These are phyloP conservation scores for Candida multigemmis DNA, from an alignment of 805 yeast species.

Conservation along the genomic window DNA sequence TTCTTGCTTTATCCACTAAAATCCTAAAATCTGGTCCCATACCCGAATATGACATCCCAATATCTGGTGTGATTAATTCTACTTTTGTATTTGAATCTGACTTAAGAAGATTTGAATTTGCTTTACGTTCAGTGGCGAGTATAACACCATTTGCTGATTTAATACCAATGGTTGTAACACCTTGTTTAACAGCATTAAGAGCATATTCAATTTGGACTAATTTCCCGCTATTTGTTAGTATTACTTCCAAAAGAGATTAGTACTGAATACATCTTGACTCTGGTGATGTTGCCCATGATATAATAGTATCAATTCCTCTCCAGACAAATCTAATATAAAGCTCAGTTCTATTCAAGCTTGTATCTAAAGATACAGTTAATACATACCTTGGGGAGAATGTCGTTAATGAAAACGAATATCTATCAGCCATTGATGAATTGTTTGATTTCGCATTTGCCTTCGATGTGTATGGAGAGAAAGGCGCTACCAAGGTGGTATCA, in stretches of 20 bases:
- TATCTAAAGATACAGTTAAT: too few species aligned
- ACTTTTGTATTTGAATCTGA: constrained; percentile 71
- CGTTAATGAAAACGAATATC: constrained; percentile 94
- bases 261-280: too few species aligned
- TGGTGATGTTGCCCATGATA: not conserved
- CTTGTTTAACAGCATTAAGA: constrained; percentile 92
- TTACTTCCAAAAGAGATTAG: constrained; percentile 1
- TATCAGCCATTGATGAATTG: constrained; percentile 89
- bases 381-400: constrained; percentile 94
- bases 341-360: too few species aligned
- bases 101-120: constrained; percentile 69
- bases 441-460: too few species aligned
- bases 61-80: constrained; percentile 81
- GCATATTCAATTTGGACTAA: constrained; percentile 97
- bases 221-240: constrained; percentile 60
- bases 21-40: constrained; percentile 99
- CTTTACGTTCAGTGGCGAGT: constrained; percentile 91
- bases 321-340: constrained; percentile 1
- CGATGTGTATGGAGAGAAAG: too few species aligned
- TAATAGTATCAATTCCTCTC: constrained; percentile 1
- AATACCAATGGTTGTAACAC: constrained; percentile 94
- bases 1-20: constrained; percentile 86
- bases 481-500: too few species aligned
- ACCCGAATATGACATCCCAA: constrained; percentile 94
- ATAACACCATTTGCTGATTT: constrained; percentile 92